Evolutionary conservation across 805 yeast species (phyloP).

Genomic region (Hanseniaspora vineae): DNA sequence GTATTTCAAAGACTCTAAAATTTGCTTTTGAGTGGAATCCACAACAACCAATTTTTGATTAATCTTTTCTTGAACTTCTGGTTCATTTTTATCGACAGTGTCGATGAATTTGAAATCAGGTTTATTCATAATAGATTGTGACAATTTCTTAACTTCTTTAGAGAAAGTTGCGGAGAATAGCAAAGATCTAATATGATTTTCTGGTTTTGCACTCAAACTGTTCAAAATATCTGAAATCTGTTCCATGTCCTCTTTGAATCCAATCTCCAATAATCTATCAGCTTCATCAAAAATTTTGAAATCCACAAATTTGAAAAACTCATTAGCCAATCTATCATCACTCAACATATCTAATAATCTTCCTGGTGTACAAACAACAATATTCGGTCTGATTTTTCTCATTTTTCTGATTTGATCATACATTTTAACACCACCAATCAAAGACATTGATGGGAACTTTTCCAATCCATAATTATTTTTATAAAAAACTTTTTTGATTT

Average conservation of each 20-base stretch:
- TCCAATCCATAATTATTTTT: constrained; percentile 33
- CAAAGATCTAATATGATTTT: constrained; percentile 42
- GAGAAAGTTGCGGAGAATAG: constrained; percentile 86
- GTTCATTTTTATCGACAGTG: constrained; percentile 60
- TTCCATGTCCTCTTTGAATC: constrained; percentile 57
- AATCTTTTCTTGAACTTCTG: constrained; percentile 69
- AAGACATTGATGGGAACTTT: constrained; percentile 82
- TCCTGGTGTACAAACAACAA: constrained; percentile 85
- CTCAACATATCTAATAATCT: constrained; percentile 53
- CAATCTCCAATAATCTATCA: constrained; percentile 71
- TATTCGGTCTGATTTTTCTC: constrained; percentile 30
- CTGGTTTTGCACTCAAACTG: constrained; percentile 19
- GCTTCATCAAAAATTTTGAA: constrained; percentile 87
- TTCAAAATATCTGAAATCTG: constrained; percentile 40
- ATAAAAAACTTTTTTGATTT: constrained; percentile 38
- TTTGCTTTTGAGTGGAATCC: constrained; percentile 40
- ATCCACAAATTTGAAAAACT: constrained; percentile 39
- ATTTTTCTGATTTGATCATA: constrained; percentile 31
- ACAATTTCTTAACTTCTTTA: constrained; percentile 50
- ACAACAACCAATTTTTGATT: constrained; percentile 52
- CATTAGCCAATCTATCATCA: constrained; percentile 30
- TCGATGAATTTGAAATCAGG: constrained; percentile 49
- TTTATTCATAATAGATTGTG: constrained; percentile 41
- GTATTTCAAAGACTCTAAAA: constrained; percentile 42
- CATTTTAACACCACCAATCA: constrained; percentile 98